phyloP scores from a whole-genome alignment of 805 yeast species.

The Hanseniaspora thailandica region DNA sequence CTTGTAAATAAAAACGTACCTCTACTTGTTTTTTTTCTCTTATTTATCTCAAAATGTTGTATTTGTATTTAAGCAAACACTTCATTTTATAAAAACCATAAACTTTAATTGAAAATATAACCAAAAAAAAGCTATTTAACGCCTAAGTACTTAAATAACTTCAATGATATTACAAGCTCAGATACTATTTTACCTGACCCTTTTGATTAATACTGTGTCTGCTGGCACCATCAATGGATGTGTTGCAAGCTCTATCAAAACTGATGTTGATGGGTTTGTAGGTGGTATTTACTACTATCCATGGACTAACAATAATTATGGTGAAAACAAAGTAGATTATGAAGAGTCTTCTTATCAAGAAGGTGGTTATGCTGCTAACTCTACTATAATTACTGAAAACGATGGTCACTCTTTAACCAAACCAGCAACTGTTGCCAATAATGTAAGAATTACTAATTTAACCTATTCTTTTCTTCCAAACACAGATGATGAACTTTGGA shows the following conservation, averaged over 20 bases:
- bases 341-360: not conserved
- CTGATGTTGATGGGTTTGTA: not conserved
- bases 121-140: too few relatives aligned
- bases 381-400: not conserved
- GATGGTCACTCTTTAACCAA: not conserved
- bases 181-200: too few relatives aligned
- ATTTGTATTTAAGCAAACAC: too few relatives aligned
- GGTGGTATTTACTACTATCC: constrained; percentile 7
- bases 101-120: too few relatives aligned
- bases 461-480: not conserved
- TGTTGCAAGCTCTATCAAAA: not conserved
- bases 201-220: too few relatives aligned
- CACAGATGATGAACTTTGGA: not conserved
- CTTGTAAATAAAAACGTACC: too few relatives aligned
- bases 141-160: too few relatives aligned
- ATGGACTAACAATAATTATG: not conserved
- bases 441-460: not conserved
- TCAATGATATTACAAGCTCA: too few relatives aligned
- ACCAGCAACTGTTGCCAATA: not conserved
- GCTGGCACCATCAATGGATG: not conserved
- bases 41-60: too few relatives aligned
- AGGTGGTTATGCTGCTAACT: not conserved
- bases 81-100: too few relatives aligned
- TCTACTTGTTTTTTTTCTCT: too few relatives aligned
- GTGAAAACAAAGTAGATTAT: not conserved